phyloP scores from a whole-genome alignment of 2,329 filamentous ascomycete genomes.

The Pseudohalonectria lignicola region DNA sequence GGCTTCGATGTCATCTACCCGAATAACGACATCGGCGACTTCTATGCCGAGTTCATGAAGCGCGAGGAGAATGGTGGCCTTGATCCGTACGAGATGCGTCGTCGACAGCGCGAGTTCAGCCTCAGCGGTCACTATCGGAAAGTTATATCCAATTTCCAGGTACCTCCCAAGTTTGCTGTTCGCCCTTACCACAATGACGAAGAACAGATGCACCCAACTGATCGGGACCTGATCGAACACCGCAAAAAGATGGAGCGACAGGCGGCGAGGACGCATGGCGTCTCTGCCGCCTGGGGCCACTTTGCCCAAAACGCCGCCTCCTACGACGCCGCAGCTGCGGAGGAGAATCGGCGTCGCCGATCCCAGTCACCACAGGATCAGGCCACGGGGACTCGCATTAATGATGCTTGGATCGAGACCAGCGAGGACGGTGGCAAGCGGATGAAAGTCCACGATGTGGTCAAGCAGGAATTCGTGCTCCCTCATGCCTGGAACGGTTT shows the following conservation, averaged over 20 bases:
- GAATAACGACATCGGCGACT: constrained; percentile 68
- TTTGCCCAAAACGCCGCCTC: constrained; percentile 8
- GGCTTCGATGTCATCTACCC: constrained; percentile 88
- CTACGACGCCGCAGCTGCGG: constrained; percentile 11
- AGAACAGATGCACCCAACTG: constrained; percentile 82
- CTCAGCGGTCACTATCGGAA: constrained; percentile 84
- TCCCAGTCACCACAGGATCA: constrained; percentile 8
- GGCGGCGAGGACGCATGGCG: constrained; percentile 8
- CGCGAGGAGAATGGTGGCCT: constrained; percentile 65
- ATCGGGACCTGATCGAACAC: constrained; percentile 57
- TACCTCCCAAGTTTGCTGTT: constrained; percentile 55
- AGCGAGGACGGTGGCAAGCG: constrained; percentile 27
- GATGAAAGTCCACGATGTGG: constrained; percentile 20
- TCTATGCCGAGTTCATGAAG: constrained; percentile 80
- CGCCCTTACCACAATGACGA: constrained; percentile 57
- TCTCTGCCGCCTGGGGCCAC: constrained; percentile 8
- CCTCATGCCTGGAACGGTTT: too few relatives aligned
- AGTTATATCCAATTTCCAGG: constrained; percentile 61
- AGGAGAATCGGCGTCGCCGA: constrained; percentile 16
- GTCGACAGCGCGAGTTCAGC: constrained; percentile 77
- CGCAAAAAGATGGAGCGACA: constrained; percentile 20
- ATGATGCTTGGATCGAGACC: constrained; percentile 28
- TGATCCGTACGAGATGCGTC: constrained; percentile 78
- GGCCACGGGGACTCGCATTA: constrained; percentile 15
- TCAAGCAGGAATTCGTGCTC: constrained; percentile 1